Base-by-base conservation (phyloP, 225 moss, liverwort and hornwort species). In the Pleurozium schreberi region DNA sequence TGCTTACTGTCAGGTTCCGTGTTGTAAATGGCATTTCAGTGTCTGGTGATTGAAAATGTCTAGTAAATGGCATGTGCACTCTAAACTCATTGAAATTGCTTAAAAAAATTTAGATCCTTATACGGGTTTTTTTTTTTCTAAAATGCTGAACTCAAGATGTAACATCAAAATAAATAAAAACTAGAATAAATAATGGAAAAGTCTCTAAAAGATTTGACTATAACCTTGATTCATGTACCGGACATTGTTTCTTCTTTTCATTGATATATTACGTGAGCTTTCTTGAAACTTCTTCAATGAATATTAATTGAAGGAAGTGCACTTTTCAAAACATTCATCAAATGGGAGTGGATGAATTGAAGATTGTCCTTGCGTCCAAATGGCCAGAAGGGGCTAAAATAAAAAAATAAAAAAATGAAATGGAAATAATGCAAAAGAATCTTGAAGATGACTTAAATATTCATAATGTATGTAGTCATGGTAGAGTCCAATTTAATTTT, bases 321-420 rank as follows among this genome's bases (percentile, higher is more conserved):
- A 6, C 17, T n/a, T 57, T 57, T 57, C 11, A n/a, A 78, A 57
- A 27, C n/a, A n/a, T 27, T 78, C 17, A n/a, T 57, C 27, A 57
- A 27, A 27, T 57, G 4, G 6, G 6, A 26, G 26, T n/a, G 4
- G n/a, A n/a, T 26, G 17, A 11, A n/a, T 17, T 7, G 4, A 78
- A 26, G 26, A 55, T 15, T 77, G 36, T 77, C 53, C 77, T 25
- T 2, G 2, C 9, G 1, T 57, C 57, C 10, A 17, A 57, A 57
- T n/a, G 26, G 26, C 4, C 0, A 26, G 0, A 57, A 26, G 7
- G 1, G 8, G 13, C 16, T 4, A 16, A 57, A 55, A n/a, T 26
- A 0, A 25, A 6, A 25, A n/a, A n/a, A n/a, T n/a, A n/a, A 5
- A 15, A 9, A 14, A 4, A 3, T 0, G 5, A 33, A 7, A 25